phyloP scores from a whole-genome alignment of 2,329 filamentous ascomycete species.

The Colletotrichum navitas region DNA sequence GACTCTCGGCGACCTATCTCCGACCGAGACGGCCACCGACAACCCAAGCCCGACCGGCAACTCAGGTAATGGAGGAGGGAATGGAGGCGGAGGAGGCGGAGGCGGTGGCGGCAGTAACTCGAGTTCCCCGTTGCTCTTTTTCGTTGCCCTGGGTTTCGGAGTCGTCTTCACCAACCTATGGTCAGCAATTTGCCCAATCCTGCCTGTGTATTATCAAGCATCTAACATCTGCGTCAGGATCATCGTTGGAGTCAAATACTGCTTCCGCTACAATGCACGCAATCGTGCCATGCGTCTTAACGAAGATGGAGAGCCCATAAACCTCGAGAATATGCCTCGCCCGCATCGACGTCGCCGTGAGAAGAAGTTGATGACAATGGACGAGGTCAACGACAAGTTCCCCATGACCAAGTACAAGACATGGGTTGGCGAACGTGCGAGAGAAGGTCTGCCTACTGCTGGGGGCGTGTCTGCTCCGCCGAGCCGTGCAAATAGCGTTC shows the following conservation, averaged over 20 bases:
- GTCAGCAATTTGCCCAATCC: conserved; percentile 67
- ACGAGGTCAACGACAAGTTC: conserved; percentile 98
- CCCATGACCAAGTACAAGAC: conserved; percentile 96
- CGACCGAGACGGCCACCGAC: conserved; percentile 23
- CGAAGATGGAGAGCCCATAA: conserved; percentile 90
- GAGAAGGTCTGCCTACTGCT: conserved; percentile 83
- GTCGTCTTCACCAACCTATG: conserved; percentile 99
- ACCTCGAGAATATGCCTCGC: conserved; percentile 85
- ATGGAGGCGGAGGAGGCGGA: conserved; percentile 25
- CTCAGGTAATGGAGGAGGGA: conserved; percentile 35
- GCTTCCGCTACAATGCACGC: conserved; percentile 96
- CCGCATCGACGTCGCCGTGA: conserved; percentile 89
- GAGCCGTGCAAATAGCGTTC: conserved; percentile 80
- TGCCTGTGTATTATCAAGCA: background rate
- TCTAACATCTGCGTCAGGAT: conserved; percentile 75
- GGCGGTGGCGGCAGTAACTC: conserved; percentile 46
- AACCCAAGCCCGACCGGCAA: conserved; percentile 28
- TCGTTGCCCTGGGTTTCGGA: conserved; percentile 95
- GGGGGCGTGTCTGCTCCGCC: conserved; percentile 84
- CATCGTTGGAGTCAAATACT: conserved; percentile 99
- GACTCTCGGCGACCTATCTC: conserved; percentile 18
- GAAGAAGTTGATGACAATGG: conserved; percentile 99
- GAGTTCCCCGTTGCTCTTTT: conserved; percentile 73
- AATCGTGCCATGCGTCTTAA: conserved; percentile 83
- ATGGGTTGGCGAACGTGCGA: conserved; percentile 87